Base-by-base conservation (phyloP, 495 filamentous ascomycete genomes). In the Evansstolkia leycettana region DNA sequence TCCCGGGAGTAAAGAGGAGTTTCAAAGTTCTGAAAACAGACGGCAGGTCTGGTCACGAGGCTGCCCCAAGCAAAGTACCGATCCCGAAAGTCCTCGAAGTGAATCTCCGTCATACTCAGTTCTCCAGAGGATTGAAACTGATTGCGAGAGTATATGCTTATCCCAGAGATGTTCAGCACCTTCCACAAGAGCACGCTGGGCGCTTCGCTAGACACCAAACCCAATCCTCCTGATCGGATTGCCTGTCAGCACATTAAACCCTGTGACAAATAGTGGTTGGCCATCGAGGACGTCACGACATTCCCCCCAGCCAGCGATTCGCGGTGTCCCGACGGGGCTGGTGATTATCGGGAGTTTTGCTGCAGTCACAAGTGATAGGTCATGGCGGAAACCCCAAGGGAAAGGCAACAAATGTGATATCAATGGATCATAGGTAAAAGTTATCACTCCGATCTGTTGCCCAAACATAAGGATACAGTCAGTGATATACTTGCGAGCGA, bases 281-380 rank as follows among this genome's bases (percentile, higher is more conserved):
- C 31, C 31, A 19, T 33, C 31, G 17, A 33, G 31, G 8, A 33
- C 31, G 13, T 19, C 17, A 3, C 14, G 13, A 14, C 17, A 33
- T 8, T 16, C 14, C 3, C 31, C 31, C 31, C 31, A 33, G 31
- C 31, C 31, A 17, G 6, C 14, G 5, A 33, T 14, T 33, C 31
- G 7, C 14, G 31, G 31, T 10, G 31, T 19, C 14, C 31, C 31
- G 13, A 3, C 31, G 14, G 31, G 31, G 31, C 31, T 33, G 31
- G 17, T 33, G 9, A 33, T 33, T 33, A 3, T 7, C 17, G 31
- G 31, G 6, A 33, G 31, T 7, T 6, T 33, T 33, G 5, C 14
- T 33, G 14, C 17, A 19, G 13, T 33, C 7, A 33, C 17, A 41
- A 45, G 45, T 36, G 43, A 46, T 33, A 54, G 45, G 46, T 51